Conservation (phyloP, 2,329 filamentous ascomycete genomes). For the Colletotrichum acutatum region DNA sequence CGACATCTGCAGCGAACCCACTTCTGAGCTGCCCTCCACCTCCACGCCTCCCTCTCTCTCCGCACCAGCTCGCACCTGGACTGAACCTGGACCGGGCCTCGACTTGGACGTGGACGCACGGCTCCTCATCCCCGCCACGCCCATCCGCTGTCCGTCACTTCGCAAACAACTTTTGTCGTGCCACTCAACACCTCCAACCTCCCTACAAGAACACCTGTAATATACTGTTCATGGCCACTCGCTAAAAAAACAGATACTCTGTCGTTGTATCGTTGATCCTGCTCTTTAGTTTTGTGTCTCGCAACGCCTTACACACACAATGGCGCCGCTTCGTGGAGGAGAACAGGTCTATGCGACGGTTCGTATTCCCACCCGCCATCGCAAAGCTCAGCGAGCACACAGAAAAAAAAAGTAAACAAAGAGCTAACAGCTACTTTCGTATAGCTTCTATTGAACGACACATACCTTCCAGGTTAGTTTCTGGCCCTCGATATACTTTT, state of each 20-base stretch:
- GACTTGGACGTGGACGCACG: conserved; percentile 24
- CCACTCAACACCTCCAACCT: conserved; percentile 9
- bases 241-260: conserved; percentile 2
- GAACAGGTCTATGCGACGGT: conserved; percentile 69
- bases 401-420: conserved; percentile 30
- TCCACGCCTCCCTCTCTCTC: conserved; percentile 25
- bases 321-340: conserved; percentile 50
- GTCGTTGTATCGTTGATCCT: conserved; percentile 28
- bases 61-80: conserved; percentile 20
- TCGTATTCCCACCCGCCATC: conserved; percentile 44
- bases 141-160: conserved; percentile 7
- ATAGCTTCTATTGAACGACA: conserved; percentile 91
- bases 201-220: conserved; percentile 3
- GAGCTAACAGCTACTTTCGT: conserved; percentile 37
- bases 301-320: conserved; percentile 39
- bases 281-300: conserved; percentile 30
- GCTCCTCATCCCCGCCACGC: conserved; percentile 28
- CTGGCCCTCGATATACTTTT: conserved; percentile 27
- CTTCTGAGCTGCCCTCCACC: conserved; percentile 8
- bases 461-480: conserved; percentile 87
- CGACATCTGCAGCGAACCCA: background rate
- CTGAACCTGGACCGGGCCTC: conserved; percentile 4
- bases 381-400: background rate
- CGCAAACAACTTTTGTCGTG: conserved; percentile 23
- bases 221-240: conserved; percentile 29